These are phyloP conservation scores for Margaritispora aquatica DNA, from an alignment of 495 filamentous ascomycete genomes.

Conservation along the genomic window DNA sequence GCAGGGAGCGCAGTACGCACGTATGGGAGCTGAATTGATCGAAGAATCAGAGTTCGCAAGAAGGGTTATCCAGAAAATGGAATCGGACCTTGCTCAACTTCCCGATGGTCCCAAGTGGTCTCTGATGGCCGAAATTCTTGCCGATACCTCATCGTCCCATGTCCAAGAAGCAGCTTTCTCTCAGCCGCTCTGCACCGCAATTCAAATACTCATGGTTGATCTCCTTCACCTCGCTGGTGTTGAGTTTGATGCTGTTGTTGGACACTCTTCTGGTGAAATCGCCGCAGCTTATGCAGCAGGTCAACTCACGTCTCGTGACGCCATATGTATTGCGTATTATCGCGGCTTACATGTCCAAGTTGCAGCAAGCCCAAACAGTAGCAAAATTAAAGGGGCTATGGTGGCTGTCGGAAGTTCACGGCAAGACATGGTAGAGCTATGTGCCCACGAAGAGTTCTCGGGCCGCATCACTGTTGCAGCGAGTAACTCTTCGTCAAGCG, in stretches of 20 bases:
- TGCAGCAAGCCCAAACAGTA: slow-evolving; percentile 5
- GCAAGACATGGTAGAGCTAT: slow-evolving; percentile 37
- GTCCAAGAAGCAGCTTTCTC: slow-evolving; percentile 39
- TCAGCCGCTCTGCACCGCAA: slow-evolving; percentile 41
- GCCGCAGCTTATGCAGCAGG: slow-evolving; percentile 38
- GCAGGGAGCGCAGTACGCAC: slow-evolving; percentile 42
- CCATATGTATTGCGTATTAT: slow-evolving; percentile 45
- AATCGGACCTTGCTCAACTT: slow-evolving; percentile 32
- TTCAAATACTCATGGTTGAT: slow-evolving; percentile 41
- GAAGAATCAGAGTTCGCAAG: slow-evolving; percentile 30
- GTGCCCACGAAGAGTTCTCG: slow-evolving; percentile 26
- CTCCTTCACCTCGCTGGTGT: slow-evolving; percentile 37
- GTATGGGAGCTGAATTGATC: slow-evolving; percentile 50
- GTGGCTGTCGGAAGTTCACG: slow-evolving; percentile 38
- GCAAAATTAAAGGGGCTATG: slow-evolving; percentile 44
- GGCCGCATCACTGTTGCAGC: slow-evolving; percentile 36
- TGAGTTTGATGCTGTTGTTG: slow-evolving; percentile 38
- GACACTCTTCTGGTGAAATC: slow-evolving; percentile 59
- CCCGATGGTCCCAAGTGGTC: slow-evolving; percentile 42
- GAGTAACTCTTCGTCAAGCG: slow-evolving; percentile 36
- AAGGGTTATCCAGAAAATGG: slow-evolving; percentile 36
- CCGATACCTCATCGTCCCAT: slow-evolving; percentile 24
- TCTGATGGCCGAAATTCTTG: slow-evolving; percentile 35
- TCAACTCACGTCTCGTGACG: slow-evolving; percentile 31
- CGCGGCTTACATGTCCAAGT: slow-evolving; percentile 34